Conservation (phyloP, 2,329 filamentous ascomycete species). For the Thelonectria rubi region DNA sequence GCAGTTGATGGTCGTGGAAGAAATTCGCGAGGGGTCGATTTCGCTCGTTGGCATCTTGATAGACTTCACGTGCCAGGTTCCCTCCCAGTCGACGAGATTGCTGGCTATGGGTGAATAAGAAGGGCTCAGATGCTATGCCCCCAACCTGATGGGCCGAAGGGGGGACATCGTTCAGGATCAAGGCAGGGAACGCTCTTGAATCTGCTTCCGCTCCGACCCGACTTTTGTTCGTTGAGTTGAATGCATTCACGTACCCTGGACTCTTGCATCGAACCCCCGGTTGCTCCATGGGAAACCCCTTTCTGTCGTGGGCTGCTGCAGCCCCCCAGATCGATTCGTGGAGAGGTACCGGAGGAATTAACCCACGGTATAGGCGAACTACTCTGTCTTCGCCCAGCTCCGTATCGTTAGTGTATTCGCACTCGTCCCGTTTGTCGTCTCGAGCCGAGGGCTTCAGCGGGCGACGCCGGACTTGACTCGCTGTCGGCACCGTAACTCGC, state of each 20-base stretch:
- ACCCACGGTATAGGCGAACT: neutral
- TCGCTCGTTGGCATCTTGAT: neutral
- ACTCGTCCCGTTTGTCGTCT: neutral
- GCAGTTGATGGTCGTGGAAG: neutral
- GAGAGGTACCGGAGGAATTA: neutral
- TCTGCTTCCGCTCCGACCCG: neutral
- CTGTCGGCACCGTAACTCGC: constrained; percentile 28
- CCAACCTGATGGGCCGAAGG: too few species aligned
- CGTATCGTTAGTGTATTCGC: neutral
- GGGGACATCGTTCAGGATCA: neutral
- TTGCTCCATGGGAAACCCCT: neutral
- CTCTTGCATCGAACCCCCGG: neutral
- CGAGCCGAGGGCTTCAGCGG: neutral
- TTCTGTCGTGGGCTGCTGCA: neutral
- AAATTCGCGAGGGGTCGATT: too few species aligned
- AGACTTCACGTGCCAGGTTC: neutral
- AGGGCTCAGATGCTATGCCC: too few species aligned
- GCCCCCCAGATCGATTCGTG: neutral
- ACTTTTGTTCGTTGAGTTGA: neutral
- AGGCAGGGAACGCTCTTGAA: neutral
- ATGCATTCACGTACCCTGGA: neutral
- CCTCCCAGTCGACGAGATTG: constrained; percentile 1
- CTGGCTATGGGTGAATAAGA: neutral
- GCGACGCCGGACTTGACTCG: neutral
- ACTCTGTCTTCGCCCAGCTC: neutral